Percentiles rank a stretch among this genome's conserved stretches.
Conservation (phyloP, 2,329 filamentous ascomycete genomes). For the Fusarium nurragi region DNA sequence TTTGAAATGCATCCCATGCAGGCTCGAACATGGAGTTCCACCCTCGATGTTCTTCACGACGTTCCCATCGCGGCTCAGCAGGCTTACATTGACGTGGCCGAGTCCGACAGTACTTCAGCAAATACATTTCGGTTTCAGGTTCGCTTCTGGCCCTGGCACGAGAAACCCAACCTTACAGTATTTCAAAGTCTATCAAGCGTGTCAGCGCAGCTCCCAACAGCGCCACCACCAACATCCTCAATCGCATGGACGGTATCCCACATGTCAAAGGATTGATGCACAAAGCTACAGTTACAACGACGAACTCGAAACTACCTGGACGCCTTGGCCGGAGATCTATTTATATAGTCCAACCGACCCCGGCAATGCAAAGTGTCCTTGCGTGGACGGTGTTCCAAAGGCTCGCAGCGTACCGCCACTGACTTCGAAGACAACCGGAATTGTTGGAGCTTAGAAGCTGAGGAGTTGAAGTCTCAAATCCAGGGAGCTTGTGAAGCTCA, state of each 20-base stretch:
- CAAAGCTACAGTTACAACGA: neutral
- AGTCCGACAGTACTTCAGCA: neutral
- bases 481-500: too few relatives aligned
- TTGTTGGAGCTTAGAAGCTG: too few relatives aligned
- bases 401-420: too few relatives aligned
- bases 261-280: neutral
- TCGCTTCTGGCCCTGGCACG: neutral
- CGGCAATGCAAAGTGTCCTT: too few relatives aligned
- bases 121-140: neutral
- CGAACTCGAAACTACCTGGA: neutral
- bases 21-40: fast-evolving
- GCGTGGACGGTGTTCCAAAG: too few relatives aligned
- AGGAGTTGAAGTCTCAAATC: too few relatives aligned
- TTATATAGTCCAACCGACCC: too few relatives aligned
- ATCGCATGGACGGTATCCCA: fast-evolving
- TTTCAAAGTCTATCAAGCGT: neutral
- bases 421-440: too few relatives aligned
- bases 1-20: neutral
- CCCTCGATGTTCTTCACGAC: neutral
- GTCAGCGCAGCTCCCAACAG: neutral
- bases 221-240: neutral
- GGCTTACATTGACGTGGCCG: neutral
- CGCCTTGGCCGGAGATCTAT: neutral
- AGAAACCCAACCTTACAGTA: constrained; percentile 11
- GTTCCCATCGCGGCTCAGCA: fast-evolving